Base-by-base conservation (phyloP, 1,284 basidiomycete species). In the Cryptococcus sp. region DNA sequence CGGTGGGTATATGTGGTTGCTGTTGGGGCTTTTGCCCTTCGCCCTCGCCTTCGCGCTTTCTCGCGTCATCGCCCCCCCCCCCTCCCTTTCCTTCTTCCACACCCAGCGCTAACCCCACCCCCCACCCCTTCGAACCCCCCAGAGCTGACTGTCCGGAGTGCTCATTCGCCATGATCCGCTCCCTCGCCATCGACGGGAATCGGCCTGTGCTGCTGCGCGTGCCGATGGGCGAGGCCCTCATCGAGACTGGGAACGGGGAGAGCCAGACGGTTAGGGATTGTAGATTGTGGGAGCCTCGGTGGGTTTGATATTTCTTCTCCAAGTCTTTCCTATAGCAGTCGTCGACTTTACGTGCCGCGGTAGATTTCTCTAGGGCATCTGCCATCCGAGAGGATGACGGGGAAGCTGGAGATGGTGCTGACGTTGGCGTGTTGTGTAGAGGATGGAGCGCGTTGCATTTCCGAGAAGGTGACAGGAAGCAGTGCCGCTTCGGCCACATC, bases 381-480 rank as follows among this genome's bases (percentile, higher is more conserved):
- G 28, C 28, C n/a, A n/a, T 4, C 28, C 28, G 9, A 33, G 9
- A 9, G 28, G 28, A 33, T 9, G 28, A 9, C 3, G 8, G 15
- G 33, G 46, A 35, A 33, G 18, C 33, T 24, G 46, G 33, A 9
- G 9, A 24, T 43, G 18, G 40, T n/a, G n/a, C 40, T 18, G 15
- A n/a, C n/a, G 18, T 43, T 9, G 8, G n/a, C n/a, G 18, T 16
- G n/a, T 21, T 43, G 28, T 43, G 21, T 46, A 76, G 77, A 52
- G 77, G 77, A 3, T 79, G 77, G 77, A 74, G 70, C 40, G 76
- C 77, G 4, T 57, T 79, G 43, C 77, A 79, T 63, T 72, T 76
- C 47, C 61, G 77, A 43, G 77, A 79, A 56, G 77, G 77, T 0
- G 75, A 79, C 58, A 57, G 61, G 51, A 71, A 69, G 51, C 69